These are phyloP conservation scores for Noccaea bulbosa DNA, from an alignment of 345 rosid genomes.

Conservation along the genomic window DNA sequence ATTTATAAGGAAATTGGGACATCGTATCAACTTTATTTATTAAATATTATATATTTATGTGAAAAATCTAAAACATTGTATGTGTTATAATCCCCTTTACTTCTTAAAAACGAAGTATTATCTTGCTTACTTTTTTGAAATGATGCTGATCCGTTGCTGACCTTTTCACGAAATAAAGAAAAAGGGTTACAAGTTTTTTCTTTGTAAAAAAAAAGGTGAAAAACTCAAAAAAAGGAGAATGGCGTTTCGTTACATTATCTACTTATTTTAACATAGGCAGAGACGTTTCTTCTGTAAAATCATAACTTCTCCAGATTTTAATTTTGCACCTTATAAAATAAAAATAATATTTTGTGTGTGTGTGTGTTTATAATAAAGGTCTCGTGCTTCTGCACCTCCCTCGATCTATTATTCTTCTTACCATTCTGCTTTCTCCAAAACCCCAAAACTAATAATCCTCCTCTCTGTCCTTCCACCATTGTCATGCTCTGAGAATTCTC, in stretches of 20 bases:
- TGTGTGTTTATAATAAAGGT: slow-evolving; percentile 28
- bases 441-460: not conserved
- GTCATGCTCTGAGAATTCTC: not conserved
- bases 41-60: too few relatives aligned
- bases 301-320: slow-evolving; percentile 42
- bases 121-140: slow-evolving; percentile 17
- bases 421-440: slow-evolving; percentile 25
- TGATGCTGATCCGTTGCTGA: slow-evolving; percentile 32
- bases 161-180: slow-evolving; percentile 36
- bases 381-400: slow-evolving; percentile 46
- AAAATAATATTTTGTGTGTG: slow-evolving; percentile 9
- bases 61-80: too few relatives aligned
- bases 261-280: slow-evolving; percentile 33
- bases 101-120: not conserved
- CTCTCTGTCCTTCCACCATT: slow-evolving; percentile 26
- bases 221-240: not conserved
- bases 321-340: slow-evolving; percentile 37
- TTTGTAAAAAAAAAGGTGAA: not conserved
- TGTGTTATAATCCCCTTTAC: too few relatives aligned
- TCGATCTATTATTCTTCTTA: slow-evolving; percentile 39
- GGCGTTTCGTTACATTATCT: slow-evolving; percentile 41
- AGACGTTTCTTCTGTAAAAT: slow-evolving; percentile 41
- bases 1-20: too few relatives aligned
- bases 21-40: too few relatives aligned
- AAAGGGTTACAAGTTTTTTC: not conserved